phyloP scores from a whole-genome alignment of 1,284 basidiomycete genomes.

The Pterulicium gracile region DNA sequence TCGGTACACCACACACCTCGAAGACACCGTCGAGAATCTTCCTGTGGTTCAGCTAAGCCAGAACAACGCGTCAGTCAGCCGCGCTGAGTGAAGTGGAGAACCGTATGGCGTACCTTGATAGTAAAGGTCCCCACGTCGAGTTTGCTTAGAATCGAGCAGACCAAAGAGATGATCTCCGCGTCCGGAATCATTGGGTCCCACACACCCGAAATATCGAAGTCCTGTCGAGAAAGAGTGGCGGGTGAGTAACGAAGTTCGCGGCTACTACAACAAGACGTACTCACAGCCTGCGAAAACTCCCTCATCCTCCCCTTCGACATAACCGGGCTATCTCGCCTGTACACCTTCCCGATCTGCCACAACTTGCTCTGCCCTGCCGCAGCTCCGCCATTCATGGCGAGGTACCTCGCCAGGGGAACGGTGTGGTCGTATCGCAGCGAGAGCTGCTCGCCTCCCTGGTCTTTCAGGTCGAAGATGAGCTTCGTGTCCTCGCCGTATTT shows the following conservation, averaged over 20 bases:
- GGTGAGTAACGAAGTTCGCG: no score
- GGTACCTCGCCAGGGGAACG: slow-evolving; percentile 90
- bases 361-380: slow-evolving; percentile 67
- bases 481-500: slow-evolving; percentile 98
- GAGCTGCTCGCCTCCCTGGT: slow-evolving; percentile 98
- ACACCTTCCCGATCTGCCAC: slow-evolving; percentile 98
- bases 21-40: slow-evolving; percentile 98
- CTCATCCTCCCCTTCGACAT: slow-evolving; percentile 98
- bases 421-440: slow-evolving; percentile 95
- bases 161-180: slow-evolving; percentile 79
- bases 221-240: no score
- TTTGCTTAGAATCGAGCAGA: slow-evolving; percentile 74
- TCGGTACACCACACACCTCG: slow-evolving; percentile 90
- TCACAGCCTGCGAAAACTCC: slow-evolving; percentile 95
- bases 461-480: slow-evolving; percentile 95
- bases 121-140: slow-evolving; percentile 91
- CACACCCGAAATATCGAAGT: slow-evolving; percentile 91
- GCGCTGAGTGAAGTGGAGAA: slow-evolving; percentile 1
- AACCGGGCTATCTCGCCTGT: slow-evolving; percentile 92
- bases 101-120: slow-evolving; percentile 60
- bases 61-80: not conserved
- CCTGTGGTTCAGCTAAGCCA: slow-evolving; percentile 80
- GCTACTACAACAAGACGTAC: slow-evolving; percentile 20
- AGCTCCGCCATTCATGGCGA: slow-evolving; percentile 86
- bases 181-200: slow-evolving; percentile 99